These are phyloP conservation scores for Plasmodium vinckei DNA, from an alignment of 169 alveolate species.

Conservation along the genomic window DNA sequence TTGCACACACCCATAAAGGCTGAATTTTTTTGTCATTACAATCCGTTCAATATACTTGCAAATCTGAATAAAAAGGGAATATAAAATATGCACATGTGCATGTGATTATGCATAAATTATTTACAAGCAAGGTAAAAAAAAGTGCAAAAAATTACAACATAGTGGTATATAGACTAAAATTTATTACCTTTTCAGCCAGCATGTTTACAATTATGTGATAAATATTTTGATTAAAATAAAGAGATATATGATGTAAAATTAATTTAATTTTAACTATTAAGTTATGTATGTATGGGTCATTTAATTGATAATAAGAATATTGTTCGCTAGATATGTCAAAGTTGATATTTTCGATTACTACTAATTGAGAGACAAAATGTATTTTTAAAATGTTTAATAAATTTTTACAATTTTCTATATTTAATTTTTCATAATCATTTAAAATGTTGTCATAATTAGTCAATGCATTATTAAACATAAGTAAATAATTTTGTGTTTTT, in stretches of 20 bases:
- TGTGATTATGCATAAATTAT: not conserved
- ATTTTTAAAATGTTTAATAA: slow-evolving; percentile 53
- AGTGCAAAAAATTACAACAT: not conserved
- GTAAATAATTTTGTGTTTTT: slow-evolving; percentile 40
- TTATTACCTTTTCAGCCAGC: slow-evolving; percentile 62
- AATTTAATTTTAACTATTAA: slow-evolving; percentile 40
- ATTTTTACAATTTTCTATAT: slow-evolving; percentile 53
- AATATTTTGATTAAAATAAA: slow-evolving; percentile 54
- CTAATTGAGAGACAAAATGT: slow-evolving; percentile 54
- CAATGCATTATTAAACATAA: slow-evolving; percentile 63
- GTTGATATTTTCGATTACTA: slow-evolving; percentile 48
- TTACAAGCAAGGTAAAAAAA: not conserved
- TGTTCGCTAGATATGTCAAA: slow-evolving; percentile 65
- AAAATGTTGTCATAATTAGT: slow-evolving; percentile 52
- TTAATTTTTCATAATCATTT: slow-evolving; percentile 53
- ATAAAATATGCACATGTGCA: not conserved
- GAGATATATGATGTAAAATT: slow-evolving; percentile 24
- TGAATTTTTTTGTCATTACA: slow-evolving; percentile 41
- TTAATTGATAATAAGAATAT: slow-evolving; percentile 63
- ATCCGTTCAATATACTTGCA: slow-evolving; percentile 74
- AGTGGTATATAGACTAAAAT: not conserved
- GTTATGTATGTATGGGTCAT: slow-evolving; percentile 61
- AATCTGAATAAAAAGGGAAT: slow-evolving; percentile 11
- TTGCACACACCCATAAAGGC: slow-evolving; percentile 70
- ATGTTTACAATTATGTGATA: slow-evolving; percentile 21